Conservation (phyloP, 1,139 yeast genomes). For the Yueomyces sp. region DNA sequence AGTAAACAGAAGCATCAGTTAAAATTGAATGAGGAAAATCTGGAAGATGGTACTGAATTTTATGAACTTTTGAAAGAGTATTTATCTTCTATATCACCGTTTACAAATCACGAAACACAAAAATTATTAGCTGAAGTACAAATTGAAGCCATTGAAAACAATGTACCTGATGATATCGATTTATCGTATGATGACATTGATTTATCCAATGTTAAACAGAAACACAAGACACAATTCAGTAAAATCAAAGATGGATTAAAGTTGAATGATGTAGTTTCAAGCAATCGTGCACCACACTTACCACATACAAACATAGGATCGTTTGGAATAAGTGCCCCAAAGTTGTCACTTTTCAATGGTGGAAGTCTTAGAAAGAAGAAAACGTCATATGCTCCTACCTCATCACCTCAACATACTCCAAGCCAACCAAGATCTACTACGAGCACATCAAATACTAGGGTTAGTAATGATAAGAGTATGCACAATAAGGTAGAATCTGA, state of each 20-base stretch:
- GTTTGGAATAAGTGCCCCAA: not conserved
- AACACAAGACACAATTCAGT: constrained; percentile 37
- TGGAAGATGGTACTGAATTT: constrained; percentile 34
- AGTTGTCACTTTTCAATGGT: constrained; percentile 13
- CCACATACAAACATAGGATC: not conserved
- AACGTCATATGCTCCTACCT: not conserved
- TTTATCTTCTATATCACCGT: constrained; percentile 43
- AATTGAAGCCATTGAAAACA: constrained; percentile 78
- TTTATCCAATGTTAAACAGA: constrained; percentile 42
- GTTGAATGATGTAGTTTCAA: not conserved
- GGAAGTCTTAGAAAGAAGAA: constrained; percentile 6
- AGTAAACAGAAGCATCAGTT: constrained; percentile 28
- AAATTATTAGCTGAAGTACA: constrained; percentile 74
- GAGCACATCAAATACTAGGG: too few species aligned
- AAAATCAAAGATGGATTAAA: constrained; percentile 17
- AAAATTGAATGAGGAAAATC: constrained; percentile 21
- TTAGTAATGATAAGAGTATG: not conserved
- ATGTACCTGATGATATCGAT: constrained; percentile 29
- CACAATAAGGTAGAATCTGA: not conserved
- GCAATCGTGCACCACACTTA: not conserved
- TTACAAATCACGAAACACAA: constrained; percentile 60
- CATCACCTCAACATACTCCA: not conserved
- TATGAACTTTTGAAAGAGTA: constrained; percentile 43
- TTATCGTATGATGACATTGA: constrained; percentile 52
- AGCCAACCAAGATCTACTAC: too few species aligned